Evolutionary conservation across 371 early-diverging fungal genomes (phyloP).

Genomic region (Syncephalastrum monosporum): DNA sequence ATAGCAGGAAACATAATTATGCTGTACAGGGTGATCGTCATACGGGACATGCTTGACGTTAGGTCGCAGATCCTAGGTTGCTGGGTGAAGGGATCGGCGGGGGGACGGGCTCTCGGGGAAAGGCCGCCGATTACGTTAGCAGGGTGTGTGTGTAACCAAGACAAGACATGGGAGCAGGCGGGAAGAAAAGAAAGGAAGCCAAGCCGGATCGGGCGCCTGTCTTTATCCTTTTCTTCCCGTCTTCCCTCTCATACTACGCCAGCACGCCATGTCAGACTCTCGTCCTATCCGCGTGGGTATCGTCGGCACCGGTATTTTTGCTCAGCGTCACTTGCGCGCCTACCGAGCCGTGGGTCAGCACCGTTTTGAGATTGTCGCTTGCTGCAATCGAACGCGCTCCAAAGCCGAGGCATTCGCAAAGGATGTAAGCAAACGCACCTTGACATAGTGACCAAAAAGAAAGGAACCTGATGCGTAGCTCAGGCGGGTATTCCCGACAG

Average conservation of each 20-base stretch:
- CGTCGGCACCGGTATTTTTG: constrained; percentile 54
- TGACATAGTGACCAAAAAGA: not conserved
- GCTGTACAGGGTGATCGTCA: no score
- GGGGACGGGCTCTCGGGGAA: no score
- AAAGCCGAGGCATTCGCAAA: constrained; percentile 49
- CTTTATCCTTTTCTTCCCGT: not conserved
- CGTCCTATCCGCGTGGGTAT: constrained; percentile 47
- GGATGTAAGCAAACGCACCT: constrained; percentile 22
- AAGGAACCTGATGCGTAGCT: not conserved
- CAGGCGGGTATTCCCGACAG: constrained; percentile 46
- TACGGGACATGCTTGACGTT: no score
- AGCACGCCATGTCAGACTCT: not conserved
- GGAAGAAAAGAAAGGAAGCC: no score
- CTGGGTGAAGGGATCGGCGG: no score
- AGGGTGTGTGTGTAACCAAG: no score
- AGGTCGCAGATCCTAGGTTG: no score
- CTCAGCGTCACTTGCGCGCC: constrained; percentile 48
- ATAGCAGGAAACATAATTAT: no score
- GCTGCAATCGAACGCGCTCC: constrained; percentile 47
- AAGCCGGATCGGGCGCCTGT: no score
- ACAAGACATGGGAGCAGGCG: no score
- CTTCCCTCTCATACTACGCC: not conserved
- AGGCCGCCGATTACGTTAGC: no score
- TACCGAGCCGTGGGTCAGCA: constrained; percentile 34
- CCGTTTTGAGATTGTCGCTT: constrained; percentile 48